Conservation (phyloP, 192 early-diverging fungal genomes). For the Rhizophagus sp. region DNA sequence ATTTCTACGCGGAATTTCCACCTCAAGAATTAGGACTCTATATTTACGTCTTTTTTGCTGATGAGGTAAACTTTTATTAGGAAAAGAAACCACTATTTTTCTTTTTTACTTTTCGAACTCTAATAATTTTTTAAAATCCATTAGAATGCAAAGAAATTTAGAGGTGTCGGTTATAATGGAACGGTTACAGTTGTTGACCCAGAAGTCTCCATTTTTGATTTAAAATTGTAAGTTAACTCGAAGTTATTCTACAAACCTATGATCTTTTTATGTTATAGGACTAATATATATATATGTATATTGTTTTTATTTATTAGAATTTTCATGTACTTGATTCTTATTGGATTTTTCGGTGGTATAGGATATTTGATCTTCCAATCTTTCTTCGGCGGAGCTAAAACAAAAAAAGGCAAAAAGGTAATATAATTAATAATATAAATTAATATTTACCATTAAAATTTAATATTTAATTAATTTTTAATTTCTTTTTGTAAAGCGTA, state of each 20-base stretch:
- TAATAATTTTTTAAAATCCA: no score
- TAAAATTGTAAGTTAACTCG: conserved; percentile 51
- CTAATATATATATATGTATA: background rate
- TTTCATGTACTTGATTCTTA: conserved; percentile 49
- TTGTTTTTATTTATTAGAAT: conserved; percentile 34
- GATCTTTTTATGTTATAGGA: background rate
- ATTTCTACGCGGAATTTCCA: conserved; percentile 49
- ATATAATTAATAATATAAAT: conserved; percentile 16
- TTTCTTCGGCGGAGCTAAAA: conserved; percentile 42
- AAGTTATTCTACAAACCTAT: background rate
- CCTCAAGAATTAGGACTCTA: conserved; percentile 47
- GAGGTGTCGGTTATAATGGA: conserved; percentile 50
- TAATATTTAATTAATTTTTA: background rate
- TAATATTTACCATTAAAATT: background rate
- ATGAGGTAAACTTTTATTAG: conserved; percentile 31
- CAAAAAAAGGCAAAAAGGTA: conserved; percentile 20
- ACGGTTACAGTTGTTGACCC: conserved; percentile 49
- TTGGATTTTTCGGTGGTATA: conserved; percentile 43
- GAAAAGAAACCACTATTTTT: no score
- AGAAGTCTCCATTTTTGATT: conserved; percentile 54
- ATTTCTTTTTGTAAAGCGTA: background rate
- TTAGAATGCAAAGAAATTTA: conserved; percentile 35
- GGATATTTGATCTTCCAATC: conserved; percentile 48
- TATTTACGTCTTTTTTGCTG: conserved; percentile 44
- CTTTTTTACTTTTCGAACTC: background rate